Evolutionary conservation across 2,329 filamentous ascomycete species (phyloP).

Genomic region (Tolypocladium guangdongense): DNA sequence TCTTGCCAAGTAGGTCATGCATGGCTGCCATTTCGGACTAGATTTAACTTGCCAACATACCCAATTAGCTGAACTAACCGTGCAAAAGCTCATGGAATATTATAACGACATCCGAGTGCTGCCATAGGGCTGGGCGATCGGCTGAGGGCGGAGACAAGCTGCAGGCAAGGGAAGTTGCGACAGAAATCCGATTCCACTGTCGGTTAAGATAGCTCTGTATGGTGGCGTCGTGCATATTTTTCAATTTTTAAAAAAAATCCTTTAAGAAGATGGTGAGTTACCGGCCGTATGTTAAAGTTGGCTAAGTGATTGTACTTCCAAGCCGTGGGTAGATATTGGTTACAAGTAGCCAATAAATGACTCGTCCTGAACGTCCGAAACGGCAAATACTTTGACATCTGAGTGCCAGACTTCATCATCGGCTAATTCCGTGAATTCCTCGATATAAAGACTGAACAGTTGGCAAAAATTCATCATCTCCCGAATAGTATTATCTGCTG

Average conservation of each 20-base stretch:
- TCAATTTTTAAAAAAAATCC: too few species aligned
- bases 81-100: constrained; percentile 16
- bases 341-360: constrained; percentile 1
- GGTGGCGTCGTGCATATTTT: too few species aligned
- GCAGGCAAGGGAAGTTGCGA: constrained; percentile 1
- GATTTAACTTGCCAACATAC: too few species aligned
- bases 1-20: constrained; percentile 23
- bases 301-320: constrained; percentile 2
- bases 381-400: constrained; percentile 1
- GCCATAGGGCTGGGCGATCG: background rate
- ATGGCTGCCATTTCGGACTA: constrained; percentile 6
- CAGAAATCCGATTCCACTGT: background rate
- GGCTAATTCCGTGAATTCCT: background rate
- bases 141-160: background rate
- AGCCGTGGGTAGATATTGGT: background rate
- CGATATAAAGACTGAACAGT: background rate
- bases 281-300: constrained; percentile 1
- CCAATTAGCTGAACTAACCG: too few species aligned
- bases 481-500: background rate
- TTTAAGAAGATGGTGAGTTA: background rate
- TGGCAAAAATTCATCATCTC: constrained; percentile 1
- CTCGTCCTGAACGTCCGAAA: background rate
- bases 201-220: constrained; percentile 1
- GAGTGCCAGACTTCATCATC: constrained; percentile 2
- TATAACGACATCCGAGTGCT: constrained; percentile 1